Percentiles rank a stretch among this genome's conserved stretches.
Evolutionary conservation across 2,329 filamentous ascomycete species (phyloP).

Genomic region (Claviceps lovelessii): DNA sequence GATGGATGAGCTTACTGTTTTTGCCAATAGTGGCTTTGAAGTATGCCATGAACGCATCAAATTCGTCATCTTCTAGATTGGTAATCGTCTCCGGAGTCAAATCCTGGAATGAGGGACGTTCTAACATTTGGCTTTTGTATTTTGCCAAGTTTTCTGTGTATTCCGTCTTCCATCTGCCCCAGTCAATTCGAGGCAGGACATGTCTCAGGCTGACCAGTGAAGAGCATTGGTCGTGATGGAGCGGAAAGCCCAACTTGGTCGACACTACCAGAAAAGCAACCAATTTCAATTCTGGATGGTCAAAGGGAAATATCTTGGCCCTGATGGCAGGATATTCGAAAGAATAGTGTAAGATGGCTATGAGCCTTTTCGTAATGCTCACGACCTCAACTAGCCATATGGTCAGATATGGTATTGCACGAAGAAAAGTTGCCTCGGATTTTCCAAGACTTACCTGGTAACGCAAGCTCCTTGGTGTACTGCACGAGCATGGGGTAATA

Average conservation of each 20-base stretch:
- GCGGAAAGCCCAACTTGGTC: conserved; percentile 66
- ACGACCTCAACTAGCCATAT: conserved; percentile 38
- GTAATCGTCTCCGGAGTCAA: conserved; percentile 49
- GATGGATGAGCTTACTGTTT: conserved; percentile 14
- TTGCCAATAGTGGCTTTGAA: conserved; percentile 19
- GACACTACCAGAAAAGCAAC: conserved; percentile 58
- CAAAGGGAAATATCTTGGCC: conserved; percentile 31
- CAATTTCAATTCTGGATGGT: conserved; percentile 63
- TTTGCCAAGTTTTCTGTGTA: conserved; percentile 20
- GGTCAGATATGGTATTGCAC: conserved; percentile 12
- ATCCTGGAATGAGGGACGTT: conserved; percentile 28
- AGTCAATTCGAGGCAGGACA: conserved; percentile 40
- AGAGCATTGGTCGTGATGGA: conserved; percentile 41
- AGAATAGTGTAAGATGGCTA: conserved; percentile 33
- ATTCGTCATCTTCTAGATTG: conserved; percentile 41
- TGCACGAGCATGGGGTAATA: conserved; percentile 51
- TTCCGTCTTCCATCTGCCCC: conserved; percentile 51
- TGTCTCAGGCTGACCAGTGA: background rate
- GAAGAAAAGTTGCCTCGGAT: too few relatives aligned
- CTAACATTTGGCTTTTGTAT: conserved; percentile 1
- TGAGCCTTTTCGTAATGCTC: conserved; percentile 29
- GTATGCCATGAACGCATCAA: conserved; percentile 50
- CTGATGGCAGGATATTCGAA: conserved; percentile 35
- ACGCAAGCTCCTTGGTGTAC: conserved; percentile 54
- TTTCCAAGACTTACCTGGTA: conserved; percentile 48